phyloP scores from a whole-genome alignment of 768 basidiomycete species.

The Suillus bovinus region DNA sequence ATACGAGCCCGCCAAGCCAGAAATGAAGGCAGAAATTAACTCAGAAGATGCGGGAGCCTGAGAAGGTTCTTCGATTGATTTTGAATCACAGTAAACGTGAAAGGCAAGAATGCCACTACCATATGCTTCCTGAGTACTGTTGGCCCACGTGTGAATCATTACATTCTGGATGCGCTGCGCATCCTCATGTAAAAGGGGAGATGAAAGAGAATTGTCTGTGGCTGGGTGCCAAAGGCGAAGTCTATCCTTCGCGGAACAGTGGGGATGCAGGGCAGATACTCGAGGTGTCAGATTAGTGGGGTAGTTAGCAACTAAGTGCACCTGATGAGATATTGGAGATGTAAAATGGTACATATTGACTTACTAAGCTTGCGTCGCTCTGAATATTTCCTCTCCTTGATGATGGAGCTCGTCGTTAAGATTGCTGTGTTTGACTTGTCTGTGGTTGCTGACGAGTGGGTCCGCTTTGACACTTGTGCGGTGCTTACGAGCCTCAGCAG shows the following conservation, averaged over 20 bases:
- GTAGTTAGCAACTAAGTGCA: not conserved
- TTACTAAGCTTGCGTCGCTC: not conserved
- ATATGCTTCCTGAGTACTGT: slow-evolving; percentile 35
- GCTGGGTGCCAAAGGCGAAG: slow-evolving; percentile 4
- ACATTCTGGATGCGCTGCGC: slow-evolving; percentile 22
- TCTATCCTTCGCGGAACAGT: slow-evolving; percentile 5
- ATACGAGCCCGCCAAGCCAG: not conserved
- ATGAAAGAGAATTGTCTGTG: no score
- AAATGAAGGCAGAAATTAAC: not conserved
- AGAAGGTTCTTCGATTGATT: not conserved
- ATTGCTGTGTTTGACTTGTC: no score
- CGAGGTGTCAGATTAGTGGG: not conserved
- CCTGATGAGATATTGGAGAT: no score
- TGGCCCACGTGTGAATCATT: slow-evolving; percentile 27
- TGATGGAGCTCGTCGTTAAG: not conserved
- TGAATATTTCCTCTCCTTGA: not conserved
- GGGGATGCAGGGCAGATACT: slow-evolving; percentile 2
- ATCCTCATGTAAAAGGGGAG: not conserved
- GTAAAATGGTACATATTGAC: no score
- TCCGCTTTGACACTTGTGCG: no score
- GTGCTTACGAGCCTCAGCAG: no score
- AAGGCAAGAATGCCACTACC: slow-evolving; percentile 36
- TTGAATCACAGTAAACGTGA: slow-evolving; percentile 39
- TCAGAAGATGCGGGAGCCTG: slow-evolving; percentile 5
- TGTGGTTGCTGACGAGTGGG: no score